These are phyloP conservation scores for Colletotrichum tabaci DNA, from an alignment of 2,329 filamentous ascomycete species.

Conservation along the genomic window DNA sequence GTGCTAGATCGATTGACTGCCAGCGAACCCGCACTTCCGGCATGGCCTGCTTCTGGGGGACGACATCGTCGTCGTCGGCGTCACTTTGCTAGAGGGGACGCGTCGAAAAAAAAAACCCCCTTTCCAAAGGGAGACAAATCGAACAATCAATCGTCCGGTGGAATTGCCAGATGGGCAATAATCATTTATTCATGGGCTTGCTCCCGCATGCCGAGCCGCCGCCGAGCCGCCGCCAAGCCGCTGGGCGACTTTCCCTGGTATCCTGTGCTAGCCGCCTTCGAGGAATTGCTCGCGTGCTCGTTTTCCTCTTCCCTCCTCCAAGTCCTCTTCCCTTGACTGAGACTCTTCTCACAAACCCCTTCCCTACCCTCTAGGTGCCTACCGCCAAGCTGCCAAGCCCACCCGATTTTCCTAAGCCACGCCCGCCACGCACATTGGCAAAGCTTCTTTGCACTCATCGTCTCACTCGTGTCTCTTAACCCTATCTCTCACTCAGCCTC, in stretches of 20 bases:
- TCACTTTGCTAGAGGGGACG: neutral
- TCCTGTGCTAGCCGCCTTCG: conserved; percentile 29
- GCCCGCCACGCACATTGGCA: conserved; percentile 40
- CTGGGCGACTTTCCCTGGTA: conserved; percentile 1
- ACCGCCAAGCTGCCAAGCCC: conserved; percentile 36
- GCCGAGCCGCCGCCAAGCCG: conserved; percentile 40
- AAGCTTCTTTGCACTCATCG: conserved; percentile 42
- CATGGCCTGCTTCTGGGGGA: conserved; percentile 5
- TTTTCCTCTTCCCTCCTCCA: conserved; percentile 22
- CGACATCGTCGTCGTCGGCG: conserved; percentile 1
- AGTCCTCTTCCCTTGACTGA: neutral
- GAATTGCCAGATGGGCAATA: neutral
- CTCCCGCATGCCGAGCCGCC: conserved; percentile 38
- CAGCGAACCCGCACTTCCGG: conserved; percentile 42
- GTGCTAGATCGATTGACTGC: conserved; percentile 44
- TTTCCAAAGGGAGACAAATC: neutral
- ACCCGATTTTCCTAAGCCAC: conserved; percentile 26
- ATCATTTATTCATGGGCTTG: neutral
- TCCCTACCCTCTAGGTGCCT: neutral
- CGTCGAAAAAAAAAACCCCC: neutral
- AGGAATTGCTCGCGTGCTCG: conserved; percentile 41
- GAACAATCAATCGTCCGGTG: conserved; percentile 33
- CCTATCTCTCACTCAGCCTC: neutral
- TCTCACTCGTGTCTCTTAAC: neutral
- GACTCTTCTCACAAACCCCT: neutral